Percentiles rank a stretch among this genome's conserved stretches.
Evolutionary conservation across 2,329 filamentous ascomycete species (phyloP).

Genomic region (Colletotrichum karsti): DNA sequence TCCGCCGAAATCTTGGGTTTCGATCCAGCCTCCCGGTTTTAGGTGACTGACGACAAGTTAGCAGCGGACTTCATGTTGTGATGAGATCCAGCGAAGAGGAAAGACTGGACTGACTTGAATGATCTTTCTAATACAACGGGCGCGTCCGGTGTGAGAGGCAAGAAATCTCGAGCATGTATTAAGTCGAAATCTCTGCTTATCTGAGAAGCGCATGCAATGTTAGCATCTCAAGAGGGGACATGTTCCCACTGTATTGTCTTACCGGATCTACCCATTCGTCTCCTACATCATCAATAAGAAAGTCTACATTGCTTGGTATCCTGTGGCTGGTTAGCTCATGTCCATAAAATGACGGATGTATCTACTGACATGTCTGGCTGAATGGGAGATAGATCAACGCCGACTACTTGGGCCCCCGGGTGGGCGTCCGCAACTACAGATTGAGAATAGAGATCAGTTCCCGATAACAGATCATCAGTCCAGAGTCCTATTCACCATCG

Average conservation of each 20-base stretch:
- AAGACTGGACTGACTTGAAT: not conserved
- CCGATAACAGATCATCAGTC: not conserved
- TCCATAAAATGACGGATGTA: rapidly evolving
- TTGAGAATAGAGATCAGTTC: not conserved
- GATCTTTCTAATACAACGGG: not conserved
- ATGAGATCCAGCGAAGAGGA: not conserved
- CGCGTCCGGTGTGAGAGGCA: not conserved
- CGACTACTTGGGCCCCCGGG: conserved; percentile 33
- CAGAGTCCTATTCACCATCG: not conserved
- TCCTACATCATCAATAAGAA: not conserved
- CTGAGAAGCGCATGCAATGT: not conserved
- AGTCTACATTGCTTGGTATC: not conserved
- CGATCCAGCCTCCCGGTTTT: conserved; percentile 54
- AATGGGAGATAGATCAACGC: conserved; percentile 35
- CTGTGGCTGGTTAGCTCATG: rapidly evolving
- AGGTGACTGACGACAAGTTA: conserved; percentile 33
- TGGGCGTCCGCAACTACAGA: conserved; percentile 34
- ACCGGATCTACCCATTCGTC: not conserved
- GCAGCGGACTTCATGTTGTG: not conserved
- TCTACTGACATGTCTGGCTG: conserved; percentile 24
- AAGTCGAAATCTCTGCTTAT: not conserved
- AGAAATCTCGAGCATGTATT: not conserved
- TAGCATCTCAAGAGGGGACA: not conserved
- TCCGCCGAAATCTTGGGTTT: conserved; percentile 53
- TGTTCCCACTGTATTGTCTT: not conserved